Percentiles rank a stretch among this genome's conserved stretches.
Evolutionary conservation across 2,329 filamentous ascomycete genomes (phyloP).

Genomic region (Lachnellula cervina): DNA sequence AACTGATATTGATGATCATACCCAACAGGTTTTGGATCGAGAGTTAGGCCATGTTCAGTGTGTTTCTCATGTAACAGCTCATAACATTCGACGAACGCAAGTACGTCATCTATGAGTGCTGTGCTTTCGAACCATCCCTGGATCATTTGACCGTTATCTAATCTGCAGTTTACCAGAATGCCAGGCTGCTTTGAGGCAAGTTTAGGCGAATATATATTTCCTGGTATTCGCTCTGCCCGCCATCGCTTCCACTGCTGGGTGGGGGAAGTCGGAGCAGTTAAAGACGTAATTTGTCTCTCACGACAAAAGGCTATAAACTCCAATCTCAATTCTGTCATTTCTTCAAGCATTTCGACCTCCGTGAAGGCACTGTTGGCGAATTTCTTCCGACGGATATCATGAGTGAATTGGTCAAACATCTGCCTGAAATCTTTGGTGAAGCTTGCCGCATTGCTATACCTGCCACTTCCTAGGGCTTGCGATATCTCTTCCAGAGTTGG

Average conservation of each 20-base stretch:
- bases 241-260: neutral
- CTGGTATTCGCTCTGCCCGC: neutral
- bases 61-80: neutral
- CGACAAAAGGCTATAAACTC: neutral
- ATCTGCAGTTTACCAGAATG: neutral
- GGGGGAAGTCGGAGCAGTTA: neutral
- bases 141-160: neutral
- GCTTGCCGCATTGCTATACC: neutral
- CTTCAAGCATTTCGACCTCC: neutral
- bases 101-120: neutral
- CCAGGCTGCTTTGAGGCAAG: neutral
- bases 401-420: neutral
- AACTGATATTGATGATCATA: neutral
- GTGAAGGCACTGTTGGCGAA: neutral
- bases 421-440: neutral
- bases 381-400: neutral
- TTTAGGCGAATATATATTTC: neutral
- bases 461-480: neutral
- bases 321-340: neutral
- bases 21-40: neutral
- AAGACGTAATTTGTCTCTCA: neutral
- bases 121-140: neutral
- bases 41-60: neutral
- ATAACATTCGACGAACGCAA: neutral
- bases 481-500: neutral